A percentile compares a stretch with the other conserved stretches of the same genome.
These are phyloP conservation scores for Fusarium sp. DNA, from an alignment of 2,329 filamentous ascomycete species.

Conservation along the genomic window DNA sequence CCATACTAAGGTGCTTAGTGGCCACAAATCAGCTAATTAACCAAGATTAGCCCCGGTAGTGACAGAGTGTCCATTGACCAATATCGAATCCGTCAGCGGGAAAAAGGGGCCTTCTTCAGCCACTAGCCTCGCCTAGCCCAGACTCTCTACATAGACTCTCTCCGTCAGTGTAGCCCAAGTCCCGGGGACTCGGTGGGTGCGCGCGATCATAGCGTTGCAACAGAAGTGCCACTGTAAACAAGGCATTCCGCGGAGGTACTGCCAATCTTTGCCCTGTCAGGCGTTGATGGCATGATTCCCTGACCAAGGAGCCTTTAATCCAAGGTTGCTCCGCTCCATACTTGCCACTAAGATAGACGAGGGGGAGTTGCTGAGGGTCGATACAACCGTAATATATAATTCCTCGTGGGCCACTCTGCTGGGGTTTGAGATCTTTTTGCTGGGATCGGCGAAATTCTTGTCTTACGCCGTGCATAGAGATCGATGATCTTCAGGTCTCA, in stretches of 20 bases:
- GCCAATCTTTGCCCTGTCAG: constrained; percentile 33
- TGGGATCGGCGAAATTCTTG: constrained; percentile 25
- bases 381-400: constrained; percentile 24
- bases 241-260: constrained; percentile 9
- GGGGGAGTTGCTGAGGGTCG: not conserved
- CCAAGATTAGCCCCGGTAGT: not conserved
- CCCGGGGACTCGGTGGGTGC: not conserved
- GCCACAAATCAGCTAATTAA: not conserved
- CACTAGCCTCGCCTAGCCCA: not conserved
- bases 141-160: no score
- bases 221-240: constrained; percentile 1
- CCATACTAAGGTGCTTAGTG: not conserved
- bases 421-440: constrained; percentile 8
- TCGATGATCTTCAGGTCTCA: constrained; percentile 3
- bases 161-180: not conserved
- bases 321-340: constrained; percentile 4
- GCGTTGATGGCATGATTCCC: constrained; percentile 28
- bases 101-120: constrained; percentile 16
- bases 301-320: constrained; percentile 1
- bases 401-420: constrained; percentile 14
- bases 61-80: not conserved
- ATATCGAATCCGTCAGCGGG: not conserved
- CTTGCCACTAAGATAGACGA: not conserved
- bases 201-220: constrained; percentile 18
- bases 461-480: not conserved